phyloP scores from a whole-genome alignment of 1,139 yeast species.

The Yamadazyma dendronema region DNA sequence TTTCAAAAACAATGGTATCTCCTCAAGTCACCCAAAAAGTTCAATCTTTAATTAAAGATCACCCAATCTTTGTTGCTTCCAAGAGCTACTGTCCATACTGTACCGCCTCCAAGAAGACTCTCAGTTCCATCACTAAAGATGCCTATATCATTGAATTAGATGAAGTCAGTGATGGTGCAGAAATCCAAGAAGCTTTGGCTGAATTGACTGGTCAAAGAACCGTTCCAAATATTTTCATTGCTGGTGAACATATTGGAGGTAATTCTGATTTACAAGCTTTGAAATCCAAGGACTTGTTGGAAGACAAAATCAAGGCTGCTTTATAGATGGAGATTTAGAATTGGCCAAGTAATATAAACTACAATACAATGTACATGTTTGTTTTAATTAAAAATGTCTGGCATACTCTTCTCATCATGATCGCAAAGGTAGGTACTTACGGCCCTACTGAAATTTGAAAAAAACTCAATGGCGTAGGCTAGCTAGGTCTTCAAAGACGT shows the following conservation, averaged over 20 bases:
- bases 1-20: constrained; percentile 30
- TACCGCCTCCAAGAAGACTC: constrained; percentile 56
- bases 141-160: constrained; percentile 70
- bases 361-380: too few relatives aligned
- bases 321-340: constrained; percentile 19
- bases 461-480: too few relatives aligned
- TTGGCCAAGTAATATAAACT: too few relatives aligned
- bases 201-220: constrained; percentile 87
- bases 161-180: constrained; percentile 38
- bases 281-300: constrained; percentile 36
- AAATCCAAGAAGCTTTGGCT: constrained; percentile 72
- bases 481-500: too few relatives aligned
- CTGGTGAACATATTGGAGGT: constrained; percentile 92
- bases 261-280: constrained; percentile 79
- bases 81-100: constrained; percentile 73
- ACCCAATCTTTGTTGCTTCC: constrained; percentile 81
- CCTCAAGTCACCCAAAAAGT: constrained; percentile 56
- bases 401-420: too few relatives aligned
- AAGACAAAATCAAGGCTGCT: constrained; percentile 38
- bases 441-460: too few relatives aligned
- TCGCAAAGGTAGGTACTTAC: too few relatives aligned
- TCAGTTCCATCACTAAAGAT: constrained; percentile 49
- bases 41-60: constrained; percentile 59
- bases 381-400: too few relatives aligned
- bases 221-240: constrained; percentile 89